Evolutionary conservation across 179 eudicot genomes (phyloP).

Genomic region (Silene noctiflora): DNA sequence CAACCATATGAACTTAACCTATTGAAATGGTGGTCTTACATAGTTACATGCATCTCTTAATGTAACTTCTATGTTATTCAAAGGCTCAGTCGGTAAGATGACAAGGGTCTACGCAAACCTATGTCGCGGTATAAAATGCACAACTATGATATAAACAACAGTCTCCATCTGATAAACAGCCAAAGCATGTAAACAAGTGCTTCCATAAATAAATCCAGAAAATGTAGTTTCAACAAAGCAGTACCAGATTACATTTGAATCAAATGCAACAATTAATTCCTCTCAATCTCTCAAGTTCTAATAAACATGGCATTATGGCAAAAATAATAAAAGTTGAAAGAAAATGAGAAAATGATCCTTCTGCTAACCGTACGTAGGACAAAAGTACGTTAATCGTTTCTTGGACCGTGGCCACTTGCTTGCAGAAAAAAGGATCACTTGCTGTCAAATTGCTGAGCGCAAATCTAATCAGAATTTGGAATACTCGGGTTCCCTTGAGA

Average conservation of each 20-base stretch:
- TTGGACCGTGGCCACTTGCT: neutral
- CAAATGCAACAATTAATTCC: neutral
- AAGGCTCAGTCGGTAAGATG: neutral
- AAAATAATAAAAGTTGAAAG: neutral
- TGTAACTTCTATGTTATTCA: neutral
- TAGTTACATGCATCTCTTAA: neutral
- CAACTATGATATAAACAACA: neutral
- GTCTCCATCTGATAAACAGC: neutral
- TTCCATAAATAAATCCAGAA: neutral
- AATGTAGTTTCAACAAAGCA: neutral
- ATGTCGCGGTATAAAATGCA: neutral
- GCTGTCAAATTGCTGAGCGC: slow-evolving; percentile 23
- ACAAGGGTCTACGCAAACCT: neutral
- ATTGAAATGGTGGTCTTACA: too few species aligned
- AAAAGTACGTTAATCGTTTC: neutral
- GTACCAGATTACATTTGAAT: neutral
- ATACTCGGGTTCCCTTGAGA: slow-evolving; percentile 36
- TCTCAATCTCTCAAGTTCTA: neutral
- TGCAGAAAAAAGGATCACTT: neutral
- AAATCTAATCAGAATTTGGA: slow-evolving; percentile 22
- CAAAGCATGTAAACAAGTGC: neutral
- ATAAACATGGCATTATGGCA: neutral
- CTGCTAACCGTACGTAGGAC: too few species aligned
- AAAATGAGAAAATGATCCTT: too few species aligned
- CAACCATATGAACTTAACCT: too few species aligned